Evolutionary conservation across 176 grass and related monocot genomes (phyloP), one percentile per base, ranked within the genome.

Genomic region (Microstegium vimineum): DNA sequence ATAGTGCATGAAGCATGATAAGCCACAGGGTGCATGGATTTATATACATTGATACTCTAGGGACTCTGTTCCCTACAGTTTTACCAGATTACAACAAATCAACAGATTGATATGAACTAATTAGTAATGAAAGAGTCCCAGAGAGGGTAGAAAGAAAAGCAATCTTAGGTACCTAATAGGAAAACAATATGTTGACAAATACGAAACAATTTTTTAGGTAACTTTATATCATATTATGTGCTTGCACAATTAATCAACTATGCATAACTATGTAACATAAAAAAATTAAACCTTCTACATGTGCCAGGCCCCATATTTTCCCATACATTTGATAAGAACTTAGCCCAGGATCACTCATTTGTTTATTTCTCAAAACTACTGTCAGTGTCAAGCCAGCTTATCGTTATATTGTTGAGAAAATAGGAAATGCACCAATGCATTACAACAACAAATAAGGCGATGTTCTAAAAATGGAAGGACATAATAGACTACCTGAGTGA

Each of bases 401-500:
- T 25, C 71, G 72, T 31, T 30, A 15, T 35, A 87, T 2, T 9
- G 42, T 5, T n/a, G 0, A 83, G 17, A 62, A 68, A 86, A 41
- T 4, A 57, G 26, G 31, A 74, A 57, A 32, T 33, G 20, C 57
- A 73, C 31, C 57, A 80, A 34, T 65, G 33, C 26, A 74, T 25
- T 80, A 59, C 25, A 81, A 59, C n/a, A 26, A 26, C 56, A 12
- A 60, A 60, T 60, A 60, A 60, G n/a, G n/a, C 23, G 23, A 60
- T 60, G 56, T 75, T 57, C 74, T 67, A 42, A 14, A 71, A 34
- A 17, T 61, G 57, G 43, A 69, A 87, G 28, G 81, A 35, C 4
- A 10, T 79, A 68, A 78, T 31, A 81, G 35, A 43, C 8, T 91
- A 97, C 96, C 92, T 91, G 86, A 61, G 79, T 18, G 62, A 98